Percentiles rank a stretch among this genome's conserved stretches.
phyloP scores from a whole-genome alignment of 306 rosid genomes.

The Vigna radiata region DNA sequence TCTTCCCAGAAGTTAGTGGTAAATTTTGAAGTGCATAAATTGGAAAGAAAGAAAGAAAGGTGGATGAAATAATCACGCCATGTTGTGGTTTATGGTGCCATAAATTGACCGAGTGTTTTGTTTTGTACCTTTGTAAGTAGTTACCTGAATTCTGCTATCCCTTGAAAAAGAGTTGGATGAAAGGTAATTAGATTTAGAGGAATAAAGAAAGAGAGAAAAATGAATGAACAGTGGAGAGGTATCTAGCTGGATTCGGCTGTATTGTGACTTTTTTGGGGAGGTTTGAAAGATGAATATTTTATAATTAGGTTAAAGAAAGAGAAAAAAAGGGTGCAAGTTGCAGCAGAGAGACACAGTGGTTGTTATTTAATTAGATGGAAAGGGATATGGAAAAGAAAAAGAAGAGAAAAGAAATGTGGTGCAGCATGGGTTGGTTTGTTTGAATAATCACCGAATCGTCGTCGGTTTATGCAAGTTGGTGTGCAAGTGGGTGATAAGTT shows the following conservation, averaged over 20 bases:
- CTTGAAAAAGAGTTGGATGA: neutral
- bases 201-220: neutral
- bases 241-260: slow-evolving; percentile 48
- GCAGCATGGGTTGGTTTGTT: slow-evolving; percentile 40
- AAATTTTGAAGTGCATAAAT: neutral
- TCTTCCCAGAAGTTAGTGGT: neutral
- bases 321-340: slow-evolving; percentile 52
- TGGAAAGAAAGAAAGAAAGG: neutral
- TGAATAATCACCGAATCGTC: slow-evolving; percentile 41
- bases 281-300: slow-evolving; percentile 30
- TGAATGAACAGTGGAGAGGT: neutral
- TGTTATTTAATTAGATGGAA: slow-evolving; percentile 35
- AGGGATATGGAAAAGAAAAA: slow-evolving; percentile 4
- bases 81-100: neutral
- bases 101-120: neutral
- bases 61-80: neutral
- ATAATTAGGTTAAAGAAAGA: slow-evolving; percentile 26
- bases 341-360: slow-evolving; percentile 24
- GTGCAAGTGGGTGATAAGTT: slow-evolving; percentile 59
- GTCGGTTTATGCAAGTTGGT: slow-evolving; percentile 67
- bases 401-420: slow-evolving; percentile 30
- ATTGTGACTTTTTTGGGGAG: slow-evolving; percentile 27
- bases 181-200: too few relatives aligned
- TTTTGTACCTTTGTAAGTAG: neutral
- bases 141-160: neutral